These are phyloP conservation scores for Eudorina sp. DNA, from an alignment of 139 green algal genomes.

Conservation along the genomic window DNA sequence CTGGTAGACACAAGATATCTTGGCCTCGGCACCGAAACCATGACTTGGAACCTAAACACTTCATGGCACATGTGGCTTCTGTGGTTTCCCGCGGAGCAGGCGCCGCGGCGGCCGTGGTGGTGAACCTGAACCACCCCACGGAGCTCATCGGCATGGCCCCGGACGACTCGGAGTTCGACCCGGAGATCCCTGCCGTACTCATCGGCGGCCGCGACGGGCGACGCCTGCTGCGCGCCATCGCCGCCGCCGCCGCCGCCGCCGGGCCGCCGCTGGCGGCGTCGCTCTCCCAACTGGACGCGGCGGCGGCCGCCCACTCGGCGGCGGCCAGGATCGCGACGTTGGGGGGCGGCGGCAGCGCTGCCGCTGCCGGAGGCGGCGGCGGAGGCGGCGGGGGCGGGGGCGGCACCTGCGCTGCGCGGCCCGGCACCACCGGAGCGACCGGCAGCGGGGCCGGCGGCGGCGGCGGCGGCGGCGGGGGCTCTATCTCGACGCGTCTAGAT, in stretches of 20 bases:
- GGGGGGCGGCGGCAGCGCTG: neutral
- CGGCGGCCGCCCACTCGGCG: neutral
- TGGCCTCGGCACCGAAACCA: too few species aligned
- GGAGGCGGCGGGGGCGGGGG: neutral
- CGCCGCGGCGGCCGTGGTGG: conserved; percentile 61
- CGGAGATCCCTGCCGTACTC: conserved; percentile 54
- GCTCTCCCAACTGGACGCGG: neutral
- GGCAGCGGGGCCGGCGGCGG: neutral
- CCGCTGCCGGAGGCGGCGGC: neutral
- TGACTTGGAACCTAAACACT: too few species aligned
- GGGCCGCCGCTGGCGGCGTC: neutral
- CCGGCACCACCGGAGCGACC: neutral
- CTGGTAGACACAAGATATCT: too few species aligned
- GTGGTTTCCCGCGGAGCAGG: too few species aligned
- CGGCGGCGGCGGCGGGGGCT: neutral
- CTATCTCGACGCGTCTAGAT: conserved; percentile 21
- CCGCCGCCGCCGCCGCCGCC: neutral
- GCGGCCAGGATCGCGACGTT: neutral
- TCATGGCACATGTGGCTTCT: too few species aligned
- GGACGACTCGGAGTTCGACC: conserved; percentile 25
- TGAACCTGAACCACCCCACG: conserved; percentile 53
- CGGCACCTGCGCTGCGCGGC: neutral
- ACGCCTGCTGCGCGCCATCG: conserved; percentile 23
- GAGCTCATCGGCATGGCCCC: conserved; percentile 54
- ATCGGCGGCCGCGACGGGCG: neutral